Evolutionary conservation across 169 alveolate genomes (phyloP).

Genomic region (Cystoisospora suis): DNA sequence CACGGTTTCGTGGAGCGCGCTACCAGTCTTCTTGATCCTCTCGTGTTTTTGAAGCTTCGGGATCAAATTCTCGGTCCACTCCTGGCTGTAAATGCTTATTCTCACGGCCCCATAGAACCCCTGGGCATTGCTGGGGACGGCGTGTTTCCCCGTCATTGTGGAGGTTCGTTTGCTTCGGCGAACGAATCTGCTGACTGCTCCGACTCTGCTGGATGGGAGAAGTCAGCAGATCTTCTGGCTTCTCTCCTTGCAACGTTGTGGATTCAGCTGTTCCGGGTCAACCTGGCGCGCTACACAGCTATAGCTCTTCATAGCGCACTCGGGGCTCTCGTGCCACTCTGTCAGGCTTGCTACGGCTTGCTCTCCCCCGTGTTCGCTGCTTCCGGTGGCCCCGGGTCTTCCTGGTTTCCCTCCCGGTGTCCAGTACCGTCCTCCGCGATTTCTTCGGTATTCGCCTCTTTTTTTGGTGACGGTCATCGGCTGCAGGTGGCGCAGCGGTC

Average conservation of each 20-base stretch:
- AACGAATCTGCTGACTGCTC: neutral
- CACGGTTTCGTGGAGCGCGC: too few relatives aligned
- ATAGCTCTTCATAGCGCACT: neutral
- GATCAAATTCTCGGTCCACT: neutral
- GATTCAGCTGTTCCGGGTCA: neutral
- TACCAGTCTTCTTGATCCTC: neutral
- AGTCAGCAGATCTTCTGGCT: neutral
- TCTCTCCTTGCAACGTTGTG: neutral
- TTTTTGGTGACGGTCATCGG: too few relatives aligned
- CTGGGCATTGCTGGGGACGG: neutral
- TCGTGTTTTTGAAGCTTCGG: neutral
- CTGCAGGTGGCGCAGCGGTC: constrained; percentile 24
- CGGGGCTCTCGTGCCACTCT: neutral
- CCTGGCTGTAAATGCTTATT: neutral
- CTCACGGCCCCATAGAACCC: neutral
- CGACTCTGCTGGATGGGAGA: neutral
- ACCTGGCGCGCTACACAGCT: neutral
- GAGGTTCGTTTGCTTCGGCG: neutral
- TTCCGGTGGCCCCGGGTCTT: too few relatives aligned
- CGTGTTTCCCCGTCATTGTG: neutral
- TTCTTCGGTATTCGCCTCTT: neutral
- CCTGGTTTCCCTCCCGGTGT: too few relatives aligned
- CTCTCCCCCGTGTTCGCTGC: neutral
- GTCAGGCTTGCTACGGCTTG: neutral
- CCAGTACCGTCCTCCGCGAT: neutral